phyloP scores from a whole-genome alignment of 164 flowering plant genomes.

The Stephania yunnanensis region DNA sequence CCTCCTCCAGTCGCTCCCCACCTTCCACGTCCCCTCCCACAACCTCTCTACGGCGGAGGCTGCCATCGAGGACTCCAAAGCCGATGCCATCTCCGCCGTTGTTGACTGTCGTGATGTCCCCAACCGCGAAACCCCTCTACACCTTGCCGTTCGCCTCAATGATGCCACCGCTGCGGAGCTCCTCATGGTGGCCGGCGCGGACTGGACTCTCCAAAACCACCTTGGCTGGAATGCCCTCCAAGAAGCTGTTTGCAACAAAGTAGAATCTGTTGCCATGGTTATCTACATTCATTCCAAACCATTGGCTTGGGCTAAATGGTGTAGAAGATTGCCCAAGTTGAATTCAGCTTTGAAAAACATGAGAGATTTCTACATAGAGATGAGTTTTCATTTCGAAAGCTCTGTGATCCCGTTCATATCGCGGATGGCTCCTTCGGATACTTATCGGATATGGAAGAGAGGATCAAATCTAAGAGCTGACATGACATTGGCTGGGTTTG shows the following conservation, averaged over 20 bases:
- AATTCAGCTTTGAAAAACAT: background rate
- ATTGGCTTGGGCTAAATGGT: slow-evolving; percentile 3
- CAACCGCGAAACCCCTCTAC: slow-evolving; percentile 4
- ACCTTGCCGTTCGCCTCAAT: background rate
- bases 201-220: background rate
- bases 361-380: slow-evolving; percentile 1
- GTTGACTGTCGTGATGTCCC: slow-evolving; percentile 5
- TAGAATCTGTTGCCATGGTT: background rate
- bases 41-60: background rate
- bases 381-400: slow-evolving; percentile 3
- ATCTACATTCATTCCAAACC: slow-evolving; percentile 1
- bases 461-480: slow-evolving; percentile 28
- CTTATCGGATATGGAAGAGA: slow-evolving; percentile 2
- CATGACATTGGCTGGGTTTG: slow-evolving; percentile 33
- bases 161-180: background rate
- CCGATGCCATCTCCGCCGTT: background rate
- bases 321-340: background rate
- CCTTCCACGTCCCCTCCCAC: background rate
- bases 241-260: background rate
- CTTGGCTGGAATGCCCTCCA: background rate
- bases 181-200: slow-evolving; percentile 3
- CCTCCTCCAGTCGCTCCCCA: background rate
- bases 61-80: background rate
- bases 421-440: slow-evolving; percentile 1
- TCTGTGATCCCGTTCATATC: background rate